Evolutionary conservation across 345 rosid species (phyloP).

Genomic region (Crucihimalaya himalaica): DNA sequence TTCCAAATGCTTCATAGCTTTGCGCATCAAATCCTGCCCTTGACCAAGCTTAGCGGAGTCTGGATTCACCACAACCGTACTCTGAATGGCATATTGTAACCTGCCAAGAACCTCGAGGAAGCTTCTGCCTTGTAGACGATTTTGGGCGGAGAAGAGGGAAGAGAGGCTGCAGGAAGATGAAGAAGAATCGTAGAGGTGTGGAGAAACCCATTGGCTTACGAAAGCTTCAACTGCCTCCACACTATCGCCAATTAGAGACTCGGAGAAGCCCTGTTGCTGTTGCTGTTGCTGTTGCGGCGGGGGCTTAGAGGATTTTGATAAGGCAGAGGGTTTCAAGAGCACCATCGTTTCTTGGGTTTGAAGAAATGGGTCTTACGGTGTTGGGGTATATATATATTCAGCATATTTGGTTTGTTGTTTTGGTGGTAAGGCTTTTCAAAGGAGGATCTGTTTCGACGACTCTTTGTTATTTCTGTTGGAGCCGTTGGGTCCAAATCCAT

Average conservation of each 20-base stretch:
- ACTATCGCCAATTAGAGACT: slow-evolving; percentile 51
- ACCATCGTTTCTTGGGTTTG: slow-evolving; percentile 20
- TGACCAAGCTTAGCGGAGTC: slow-evolving; percentile 47
- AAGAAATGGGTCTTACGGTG: neutral
- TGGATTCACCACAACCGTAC: slow-evolving; percentile 36
- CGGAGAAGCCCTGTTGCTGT: slow-evolving; percentile 45
- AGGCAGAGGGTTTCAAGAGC: slow-evolving; percentile 32
- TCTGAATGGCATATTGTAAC: slow-evolving; percentile 57
- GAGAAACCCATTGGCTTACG: slow-evolving; percentile 48
- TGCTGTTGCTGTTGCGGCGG: slow-evolving; percentile 14
- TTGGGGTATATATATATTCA: slow-evolving; percentile 31
- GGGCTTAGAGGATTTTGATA: neutral
- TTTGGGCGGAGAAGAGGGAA: slow-evolving; percentile 48
- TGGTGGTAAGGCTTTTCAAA: neutral
- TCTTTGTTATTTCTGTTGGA: slow-evolving; percentile 12
- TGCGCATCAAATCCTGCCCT: slow-evolving; percentile 59
- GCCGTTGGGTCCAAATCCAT: slow-evolving; percentile 22
- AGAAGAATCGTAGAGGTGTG: slow-evolving; percentile 12
- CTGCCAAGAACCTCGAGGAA: slow-evolving; percentile 48
- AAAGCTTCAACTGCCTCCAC: slow-evolving; percentile 45
- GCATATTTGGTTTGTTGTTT: slow-evolving; percentile 3
- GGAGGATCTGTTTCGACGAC: neutral
- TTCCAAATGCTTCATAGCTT: slow-evolving; percentile 63
- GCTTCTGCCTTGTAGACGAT: slow-evolving; percentile 52
- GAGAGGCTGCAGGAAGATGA: slow-evolving; percentile 27